A percentile compares a stretch with the other conserved stretches of the same genome.
phyloP scores from a whole-genome alignment of 1,284 basidiomycete species.

The Malassezia sp. region DNA sequence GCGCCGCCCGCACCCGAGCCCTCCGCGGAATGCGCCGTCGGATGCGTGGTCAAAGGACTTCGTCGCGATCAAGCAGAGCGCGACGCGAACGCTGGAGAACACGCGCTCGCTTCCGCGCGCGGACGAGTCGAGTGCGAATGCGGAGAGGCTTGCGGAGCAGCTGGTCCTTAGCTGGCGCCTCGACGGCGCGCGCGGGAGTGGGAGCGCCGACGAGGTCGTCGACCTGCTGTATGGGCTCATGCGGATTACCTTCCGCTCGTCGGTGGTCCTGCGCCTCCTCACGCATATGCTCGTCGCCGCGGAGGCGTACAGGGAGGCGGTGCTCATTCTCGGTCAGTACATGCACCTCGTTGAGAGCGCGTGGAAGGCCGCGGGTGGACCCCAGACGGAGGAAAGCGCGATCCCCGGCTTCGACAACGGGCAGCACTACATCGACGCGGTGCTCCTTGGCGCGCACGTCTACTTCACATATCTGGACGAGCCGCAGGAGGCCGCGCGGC shows the following conservation, averaged over 20 bases:
- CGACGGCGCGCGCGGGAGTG: conserved; percentile 35
- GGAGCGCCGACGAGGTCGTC: conserved; percentile 37
- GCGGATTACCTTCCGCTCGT: conserved; percentile 40
- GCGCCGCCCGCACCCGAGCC: conserved; percentile 25
- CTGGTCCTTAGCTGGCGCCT: conserved; percentile 68
- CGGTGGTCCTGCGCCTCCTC: conserved; percentile 34
- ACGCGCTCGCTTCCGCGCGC: conserved; percentile 69
- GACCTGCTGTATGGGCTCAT: conserved; percentile 36
- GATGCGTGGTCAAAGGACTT: conserved; percentile 37
- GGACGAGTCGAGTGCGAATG: conserved; percentile 65
- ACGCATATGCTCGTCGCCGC: conserved; percentile 35
- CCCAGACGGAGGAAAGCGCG: conserved; percentile 6
- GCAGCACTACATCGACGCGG: conserved; percentile 24
- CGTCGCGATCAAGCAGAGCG: conserved; percentile 23
- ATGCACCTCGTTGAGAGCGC: conserved; percentile 38
- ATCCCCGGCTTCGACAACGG: conserved; percentile 6
- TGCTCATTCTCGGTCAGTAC: conserved; percentile 31
- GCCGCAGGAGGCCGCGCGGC: conserved; percentile 21
- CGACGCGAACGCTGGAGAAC: conserved; percentile 23
- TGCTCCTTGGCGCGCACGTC: conserved; percentile 31
- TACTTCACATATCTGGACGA: conserved; percentile 23
- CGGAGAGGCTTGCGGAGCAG: conserved; percentile 72
- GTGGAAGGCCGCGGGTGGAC: conserved; percentile 25
- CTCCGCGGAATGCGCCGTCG: conserved; percentile 21
- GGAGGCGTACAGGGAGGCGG: conserved; percentile 36